Evolutionary conservation across 306 rosid species (phyloP).

Genomic region (Rosa chinensis): DNA sequence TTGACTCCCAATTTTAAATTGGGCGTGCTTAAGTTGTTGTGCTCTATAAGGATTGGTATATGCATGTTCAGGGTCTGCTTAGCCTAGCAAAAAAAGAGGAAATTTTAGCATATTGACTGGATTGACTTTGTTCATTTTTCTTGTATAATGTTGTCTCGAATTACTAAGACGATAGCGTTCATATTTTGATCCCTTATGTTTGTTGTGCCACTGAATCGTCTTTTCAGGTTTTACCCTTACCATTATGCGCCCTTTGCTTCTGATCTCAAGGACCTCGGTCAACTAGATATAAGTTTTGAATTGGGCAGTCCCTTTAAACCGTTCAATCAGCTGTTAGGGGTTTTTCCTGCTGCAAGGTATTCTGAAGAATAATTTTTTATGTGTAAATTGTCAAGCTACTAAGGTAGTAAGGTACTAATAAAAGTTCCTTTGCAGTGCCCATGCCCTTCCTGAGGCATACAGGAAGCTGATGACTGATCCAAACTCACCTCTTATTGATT

Average conservation of each 20-base stretch:
- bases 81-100: not conserved
- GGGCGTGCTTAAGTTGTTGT: not conserved
- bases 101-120: not conserved
- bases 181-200: not conserved
- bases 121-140: not conserved
- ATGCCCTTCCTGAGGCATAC: conserved; percentile 88
- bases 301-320: conserved; percentile 93
- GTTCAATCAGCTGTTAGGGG: conserved; percentile 95
- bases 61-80: not conserved
- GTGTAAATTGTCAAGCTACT: not conserved
- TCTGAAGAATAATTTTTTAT: conserved; percentile 12
- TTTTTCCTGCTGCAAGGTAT: conserved; percentile 97
- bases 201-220: not conserved
- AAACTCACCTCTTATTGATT: conserved; percentile 82
- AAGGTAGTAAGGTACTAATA: conserved; percentile 26
- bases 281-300: conserved; percentile 60
- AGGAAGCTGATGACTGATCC: conserved; percentile 86
- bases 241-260: conserved; percentile 99
- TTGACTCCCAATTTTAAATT: not conserved
- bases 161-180: not conserved
- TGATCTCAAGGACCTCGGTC: conserved; percentile 78
- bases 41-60: not conserved
- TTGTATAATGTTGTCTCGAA: not conserved
- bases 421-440: conserved; percentile 59
- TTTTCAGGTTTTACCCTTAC: conserved; percentile 93